Evolutionary conservation across 139 green algal genomes (phyloP), one percentile per base, ranked within the genome.

Genomic region (Pleodorina starrii): DNA sequence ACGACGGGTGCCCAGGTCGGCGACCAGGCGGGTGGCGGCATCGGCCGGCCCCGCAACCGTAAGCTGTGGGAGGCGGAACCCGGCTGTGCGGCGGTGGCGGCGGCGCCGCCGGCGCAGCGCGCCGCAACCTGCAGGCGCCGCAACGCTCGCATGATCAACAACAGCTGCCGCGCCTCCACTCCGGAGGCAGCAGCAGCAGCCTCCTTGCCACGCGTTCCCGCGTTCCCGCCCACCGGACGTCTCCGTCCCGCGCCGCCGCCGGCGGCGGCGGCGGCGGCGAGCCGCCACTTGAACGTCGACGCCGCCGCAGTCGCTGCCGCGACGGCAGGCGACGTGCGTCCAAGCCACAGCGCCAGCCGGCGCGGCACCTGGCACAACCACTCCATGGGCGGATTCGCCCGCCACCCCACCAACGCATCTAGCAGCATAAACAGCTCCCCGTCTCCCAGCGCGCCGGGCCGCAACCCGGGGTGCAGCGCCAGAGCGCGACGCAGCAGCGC

Each of bases 341-440:
- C 7, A 38, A 87, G 81, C 81, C 81, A 87, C n/a, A 10, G 10
- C 17, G 72, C 43, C 27, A 87, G 81, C 42, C 60, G 81, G 27
- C 19, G 36, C 60, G 60, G 59, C 81, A 78, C 81, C 1, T 29
- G 43, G 29, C 11, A 14, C 29, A 42, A 63, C 81, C 81, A 87
- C 25, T 14, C 42, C 11, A 19, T 40, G 25, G 81, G 81, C 59
- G 81, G 81, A 68, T 25, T 29, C 42, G 77, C n/a, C 29, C 81
- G 81, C 81, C 81, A 87, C 14, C 4, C 27, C 16, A 51, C 27
- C 42, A 78, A 16, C 57, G 19, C 43, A 1, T 77, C 29, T 1
- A 87, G 29, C 42, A 77, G 5, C 81, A 87, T 87, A 19, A 87
- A 57, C 81, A 87, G 81, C 16, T 57, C 36, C 60, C 42, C 51